Percentiles rank a stretch among this genome's conserved stretches.
These are phyloP conservation scores for Quercus tomentella DNA, from an alignment of 331 rosid species.

Conservation along the genomic window DNA sequence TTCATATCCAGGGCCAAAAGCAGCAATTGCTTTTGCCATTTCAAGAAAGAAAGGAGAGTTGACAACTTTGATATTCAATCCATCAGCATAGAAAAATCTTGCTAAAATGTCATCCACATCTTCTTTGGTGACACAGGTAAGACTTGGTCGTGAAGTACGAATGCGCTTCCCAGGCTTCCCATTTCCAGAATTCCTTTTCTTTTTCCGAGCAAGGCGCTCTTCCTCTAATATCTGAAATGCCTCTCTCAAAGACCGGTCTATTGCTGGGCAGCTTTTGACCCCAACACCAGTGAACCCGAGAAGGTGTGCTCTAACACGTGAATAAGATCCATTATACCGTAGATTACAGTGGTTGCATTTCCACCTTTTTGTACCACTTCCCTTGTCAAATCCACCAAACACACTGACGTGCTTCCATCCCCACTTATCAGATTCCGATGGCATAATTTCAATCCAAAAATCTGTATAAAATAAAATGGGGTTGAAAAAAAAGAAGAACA, in stretches of 20 bases:
- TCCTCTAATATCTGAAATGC: constrained; percentile 50
- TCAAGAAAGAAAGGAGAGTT: constrained; percentile 50
- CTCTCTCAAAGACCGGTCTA: constrained; percentile 44
- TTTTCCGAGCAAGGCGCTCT: constrained; percentile 35
- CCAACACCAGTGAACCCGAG: constrained; percentile 63
- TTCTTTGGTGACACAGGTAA: constrained; percentile 38
- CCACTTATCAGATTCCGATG: constrained; percentile 52
- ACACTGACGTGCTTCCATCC: constrained; percentile 62
- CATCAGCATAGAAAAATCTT: constrained; percentile 50
- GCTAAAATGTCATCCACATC: constrained; percentile 47
- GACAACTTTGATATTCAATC: constrained; percentile 27
- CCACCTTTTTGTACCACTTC: constrained; percentile 63
- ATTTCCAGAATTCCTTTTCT: constrained; percentile 31
- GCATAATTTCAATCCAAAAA: constrained; percentile 32
- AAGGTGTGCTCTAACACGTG: constrained; percentile 63
- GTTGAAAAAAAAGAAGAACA: background rate
- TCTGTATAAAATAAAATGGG: constrained; percentile 21
- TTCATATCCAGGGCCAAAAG: constrained; percentile 51
- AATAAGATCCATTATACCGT: constrained; percentile 55
- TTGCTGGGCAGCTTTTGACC: constrained; percentile 51
- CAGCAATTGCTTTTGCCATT: constrained; percentile 43
- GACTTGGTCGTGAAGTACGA: constrained; percentile 27
- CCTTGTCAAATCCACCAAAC: constrained; percentile 66
- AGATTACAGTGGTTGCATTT: constrained; percentile 59
- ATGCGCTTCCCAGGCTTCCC: constrained; percentile 38